Conservation (phyloP, 768 basidiomycete genomes). For the Serendipita sp. region DNA sequence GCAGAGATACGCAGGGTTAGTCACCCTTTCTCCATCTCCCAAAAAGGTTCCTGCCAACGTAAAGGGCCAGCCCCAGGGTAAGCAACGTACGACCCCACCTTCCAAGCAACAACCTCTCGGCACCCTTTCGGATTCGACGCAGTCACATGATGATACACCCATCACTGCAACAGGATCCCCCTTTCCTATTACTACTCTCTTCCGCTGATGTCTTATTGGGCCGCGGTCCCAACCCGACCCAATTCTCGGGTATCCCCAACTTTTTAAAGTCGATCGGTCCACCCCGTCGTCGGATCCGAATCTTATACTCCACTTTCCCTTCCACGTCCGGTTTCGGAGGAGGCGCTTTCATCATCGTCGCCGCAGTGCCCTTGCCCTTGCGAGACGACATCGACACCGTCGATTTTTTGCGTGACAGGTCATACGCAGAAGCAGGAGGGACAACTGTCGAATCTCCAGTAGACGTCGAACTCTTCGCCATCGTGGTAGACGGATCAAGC, state of each 20-base stretch:
- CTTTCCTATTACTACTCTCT: background rate
- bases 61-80: too few species aligned
- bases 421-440: background rate
- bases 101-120: too few species aligned
- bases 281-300: background rate
- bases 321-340: background rate
- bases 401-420: background rate
- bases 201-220: background rate
- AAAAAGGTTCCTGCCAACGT: too few species aligned
- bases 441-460: too few species aligned
- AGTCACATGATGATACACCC: background rate
- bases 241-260: background rate
- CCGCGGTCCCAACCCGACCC: background rate
- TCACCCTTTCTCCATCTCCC: too few species aligned
- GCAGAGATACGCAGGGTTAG: too few species aligned
- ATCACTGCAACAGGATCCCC: background rate
- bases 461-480: background rate
- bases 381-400: background rate
- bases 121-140: background rate
- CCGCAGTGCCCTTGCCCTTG: background rate
- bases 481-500: background rate
- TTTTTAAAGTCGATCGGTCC: conserved; percentile 5
- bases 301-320: conserved; percentile 1
- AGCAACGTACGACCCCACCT: too few species aligned
- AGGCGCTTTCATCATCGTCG: background rate